phyloP scores from a whole-genome alignment of 345 rosid genomes.

The Erucastrum elatum region DNA sequence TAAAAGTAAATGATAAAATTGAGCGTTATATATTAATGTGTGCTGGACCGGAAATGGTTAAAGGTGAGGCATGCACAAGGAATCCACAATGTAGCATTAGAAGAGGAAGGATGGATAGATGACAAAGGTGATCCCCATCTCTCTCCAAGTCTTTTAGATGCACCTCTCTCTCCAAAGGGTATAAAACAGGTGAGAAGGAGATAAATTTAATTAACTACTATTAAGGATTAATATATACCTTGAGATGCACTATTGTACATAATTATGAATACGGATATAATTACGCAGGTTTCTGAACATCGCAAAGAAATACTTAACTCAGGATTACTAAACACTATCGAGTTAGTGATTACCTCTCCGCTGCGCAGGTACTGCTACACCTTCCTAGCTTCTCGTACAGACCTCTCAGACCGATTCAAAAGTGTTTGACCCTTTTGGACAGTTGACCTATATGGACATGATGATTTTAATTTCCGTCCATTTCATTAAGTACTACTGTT shows the following conservation, averaged over 20 bases:
- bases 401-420: not conserved
- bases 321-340: constrained; percentile 26
- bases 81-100: constrained; percentile 57
- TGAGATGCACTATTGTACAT: not conserved
- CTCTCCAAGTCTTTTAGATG: constrained; percentile 50
- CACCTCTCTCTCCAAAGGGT: constrained; percentile 58
- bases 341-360: constrained; percentile 42
- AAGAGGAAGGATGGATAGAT: constrained; percentile 17
- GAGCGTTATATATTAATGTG: not conserved
- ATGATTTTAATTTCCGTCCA: not conserved
- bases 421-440: not conserved
- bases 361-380: constrained; percentile 24
- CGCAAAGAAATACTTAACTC: constrained; percentile 11
- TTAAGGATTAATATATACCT: constrained; percentile 1
- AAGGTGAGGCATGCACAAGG: constrained; percentile 83
- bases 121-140: constrained; percentile 30
- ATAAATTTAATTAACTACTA: not conserved
- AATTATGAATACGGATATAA: not conserved
- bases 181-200: constrained; percentile 47
- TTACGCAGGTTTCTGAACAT: constrained; percentile 20
- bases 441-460: not conserved
- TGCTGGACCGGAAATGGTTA: constrained; percentile 14
- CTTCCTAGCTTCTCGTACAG: not conserved
- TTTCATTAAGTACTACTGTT: not conserved
- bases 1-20: not conserved